Base-by-base conservation (phyloP, 345 rosid genomes). In the Isatis tinctoria region DNA sequence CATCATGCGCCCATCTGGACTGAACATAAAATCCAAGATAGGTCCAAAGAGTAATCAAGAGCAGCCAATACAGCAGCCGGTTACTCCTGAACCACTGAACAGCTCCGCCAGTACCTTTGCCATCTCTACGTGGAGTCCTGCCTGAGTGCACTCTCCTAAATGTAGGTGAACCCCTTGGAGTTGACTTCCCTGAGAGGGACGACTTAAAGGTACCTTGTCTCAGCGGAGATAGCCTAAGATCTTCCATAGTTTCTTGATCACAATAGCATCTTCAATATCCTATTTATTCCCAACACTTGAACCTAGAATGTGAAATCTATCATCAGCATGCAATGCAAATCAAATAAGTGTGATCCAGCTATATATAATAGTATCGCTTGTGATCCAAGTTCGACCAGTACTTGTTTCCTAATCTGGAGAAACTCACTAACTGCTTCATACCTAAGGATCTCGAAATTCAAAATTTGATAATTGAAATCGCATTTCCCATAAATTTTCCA, bases 1-100 rank as follows among this genome's bases (percentile, higher is more conserved):
- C 85, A 84, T 88, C 94, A 78, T 94, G 98, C 60, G 98, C 98
- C 98, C 98, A 94, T 74, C 87, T 82, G 52, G 98, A 94, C 86
- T 94, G 98, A 10, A 91, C 89, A 69, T 88, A 90, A 70, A 94
- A 94, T 43, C 96, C 98, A 77, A 94, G 94, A 80, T 91, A 94
- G 63, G 98, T 78, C 97, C 98, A 94, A 5, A 94, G 90, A 76
- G 98, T 90, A 70, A 94, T 94, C 81, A 94, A 85, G 69, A 94
- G 96, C 74, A 94, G 76, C 98, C 98, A 94, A 41, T 90, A 91
- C 28, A 94, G 80, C 73, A 94, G 52, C 5, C 93, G 82, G 83
- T 81, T 90, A 74, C 85, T 91, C 48, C 93, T 84, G 82, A 91
- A 91, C 95, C 89, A 91, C 70, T 88, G 95, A 49, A 78, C 51